Evolutionary conservation across 2,329 filamentous ascomycete genomes (phyloP).

Genomic region (Endoconidiophora polonica): DNA sequence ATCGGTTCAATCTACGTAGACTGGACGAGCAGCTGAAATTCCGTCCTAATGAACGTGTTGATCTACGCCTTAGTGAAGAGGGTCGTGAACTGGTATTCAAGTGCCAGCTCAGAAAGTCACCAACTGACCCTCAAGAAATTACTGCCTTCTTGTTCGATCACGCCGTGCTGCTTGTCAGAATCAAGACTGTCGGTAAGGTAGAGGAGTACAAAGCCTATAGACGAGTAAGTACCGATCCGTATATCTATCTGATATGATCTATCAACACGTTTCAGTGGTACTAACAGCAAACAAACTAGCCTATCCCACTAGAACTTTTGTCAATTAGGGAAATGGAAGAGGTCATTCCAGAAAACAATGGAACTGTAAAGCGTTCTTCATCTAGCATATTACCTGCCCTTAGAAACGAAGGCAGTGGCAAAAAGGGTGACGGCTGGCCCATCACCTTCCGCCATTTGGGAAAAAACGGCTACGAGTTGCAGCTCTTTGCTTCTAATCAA

Average conservation of each 20-base stretch:
- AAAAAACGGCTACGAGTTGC: constrained; percentile 86
- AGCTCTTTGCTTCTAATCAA: constrained; percentile 71
- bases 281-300: constrained; percentile 27
- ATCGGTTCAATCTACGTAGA: constrained; percentile 86
- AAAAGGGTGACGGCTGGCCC: constrained; percentile 62
- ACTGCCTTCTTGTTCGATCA: constrained; percentile 95
- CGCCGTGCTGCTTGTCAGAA: constrained; percentile 75
- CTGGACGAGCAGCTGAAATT: constrained; percentile 87
- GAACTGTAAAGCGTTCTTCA: constrained; percentile 70
- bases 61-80: constrained; percentile 86
- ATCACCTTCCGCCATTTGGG: constrained; percentile 94
- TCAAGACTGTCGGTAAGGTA: constrained; percentile 80
- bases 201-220: constrained; percentile 93
- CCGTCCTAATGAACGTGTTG: constrained; percentile 74
- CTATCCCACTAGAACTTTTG: constrained; percentile 83
- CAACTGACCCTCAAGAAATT: constrained; percentile 76
- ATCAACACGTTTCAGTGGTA: not conserved
- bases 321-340: constrained; percentile 96
- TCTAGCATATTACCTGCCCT: constrained; percentile 58
- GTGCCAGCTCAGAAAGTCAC: constrained; percentile 80
- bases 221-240: constrained; percentile 31
- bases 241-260: too few species aligned
- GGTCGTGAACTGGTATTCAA: constrained; percentile 89
- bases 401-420: constrained; percentile 30
- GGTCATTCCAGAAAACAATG: constrained; percentile 57